These are phyloP conservation scores for Zymoseptoria crescenta DNA, from an alignment of 2,329 filamentous ascomycete genomes.

Conservation along the genomic window DNA sequence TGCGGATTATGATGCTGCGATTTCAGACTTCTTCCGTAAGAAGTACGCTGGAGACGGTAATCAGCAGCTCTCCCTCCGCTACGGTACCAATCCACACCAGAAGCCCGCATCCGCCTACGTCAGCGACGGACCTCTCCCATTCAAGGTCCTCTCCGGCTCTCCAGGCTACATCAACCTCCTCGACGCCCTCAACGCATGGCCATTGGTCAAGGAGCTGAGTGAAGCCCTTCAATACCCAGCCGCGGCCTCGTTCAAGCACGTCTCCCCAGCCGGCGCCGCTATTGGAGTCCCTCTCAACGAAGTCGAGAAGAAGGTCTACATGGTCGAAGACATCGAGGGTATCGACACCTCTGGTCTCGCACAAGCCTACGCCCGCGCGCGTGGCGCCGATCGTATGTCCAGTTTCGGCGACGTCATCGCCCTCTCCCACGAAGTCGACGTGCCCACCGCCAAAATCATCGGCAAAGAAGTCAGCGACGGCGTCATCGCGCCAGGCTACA, in stretches of 20 bases:
- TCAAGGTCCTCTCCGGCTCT: conserved; percentile 82
- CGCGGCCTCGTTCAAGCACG: conserved; percentile 97
- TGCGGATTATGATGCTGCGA: conserved; percentile 89
- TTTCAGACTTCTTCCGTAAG: conserved; percentile 95
- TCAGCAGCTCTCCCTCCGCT: conserved; percentile 79
- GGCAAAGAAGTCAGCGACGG: conserved; percentile 96
- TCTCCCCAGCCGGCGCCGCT: conserved; percentile 90
- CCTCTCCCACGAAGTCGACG: conserved; percentile 81
- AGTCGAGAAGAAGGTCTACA: conserved; percentile 93
- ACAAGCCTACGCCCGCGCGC: conserved; percentile 90
- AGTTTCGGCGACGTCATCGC: conserved; percentile 97
- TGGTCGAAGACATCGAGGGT: conserved; percentile 89
- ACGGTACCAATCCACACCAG: conserved; percentile 96
- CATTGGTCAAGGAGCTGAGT: conserved; percentile 92
- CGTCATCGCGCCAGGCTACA: conserved; percentile 84
- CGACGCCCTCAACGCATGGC: conserved; percentile 94
- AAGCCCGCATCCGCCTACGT: conserved; percentile 87
- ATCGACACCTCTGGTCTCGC: conserved; percentile 80
- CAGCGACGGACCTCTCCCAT: conserved; percentile 68
- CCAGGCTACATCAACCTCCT: conserved; percentile 97
- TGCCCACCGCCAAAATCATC: conserved; percentile 94
- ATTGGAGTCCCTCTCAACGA: conserved; percentile 81
- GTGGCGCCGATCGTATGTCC: conserved; percentile 96
- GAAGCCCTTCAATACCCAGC: conserved; percentile 78
- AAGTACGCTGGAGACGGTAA: conserved; percentile 81